A percentile compares a stretch with the other conserved stretches of the same genome.
phyloP scores from a whole-genome alignment of 768 basidiomycete species.

The Kwoniella sp. region DNA sequence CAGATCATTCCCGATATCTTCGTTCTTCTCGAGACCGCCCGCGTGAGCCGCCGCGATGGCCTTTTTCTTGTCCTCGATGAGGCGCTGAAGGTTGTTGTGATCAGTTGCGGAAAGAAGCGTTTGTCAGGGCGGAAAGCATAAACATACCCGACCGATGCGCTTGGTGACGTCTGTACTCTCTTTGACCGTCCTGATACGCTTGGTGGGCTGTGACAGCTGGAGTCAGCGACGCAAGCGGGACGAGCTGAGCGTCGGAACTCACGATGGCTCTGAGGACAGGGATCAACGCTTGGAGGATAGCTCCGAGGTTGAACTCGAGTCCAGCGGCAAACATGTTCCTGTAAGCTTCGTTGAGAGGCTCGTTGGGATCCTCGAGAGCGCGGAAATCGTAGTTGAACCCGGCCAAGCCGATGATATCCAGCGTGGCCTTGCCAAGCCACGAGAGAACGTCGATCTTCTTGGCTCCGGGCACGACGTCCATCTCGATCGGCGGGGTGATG shows the following conservation, averaged over 20 bases:
- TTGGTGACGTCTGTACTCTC: conserved; percentile 56
- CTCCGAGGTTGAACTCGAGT: conserved; percentile 16
- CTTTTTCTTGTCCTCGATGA: conserved; percentile 74
- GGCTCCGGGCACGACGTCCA: conserved; percentile 21
- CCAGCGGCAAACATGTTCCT: conserved; percentile 37
- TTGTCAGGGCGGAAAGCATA: conserved; percentile 54
- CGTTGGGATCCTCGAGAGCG: conserved; percentile 76
- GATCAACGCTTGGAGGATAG: conserved; percentile 52
- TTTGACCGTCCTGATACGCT: conserved; percentile 54
- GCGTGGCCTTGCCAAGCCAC: conserved; percentile 62
- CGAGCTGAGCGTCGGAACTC: conserved; percentile 16
- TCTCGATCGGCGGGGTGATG: conserved; percentile 17
- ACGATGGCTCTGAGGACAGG: conserved; percentile 27
- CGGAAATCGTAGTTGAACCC: conserved; percentile 75
- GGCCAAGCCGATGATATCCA: conserved; percentile 74
- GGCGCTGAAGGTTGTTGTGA: conserved; percentile 51
- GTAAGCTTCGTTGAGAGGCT: conserved; percentile 75
- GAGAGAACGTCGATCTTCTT: conserved; percentile 58
- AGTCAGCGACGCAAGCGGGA: too few relatives aligned
- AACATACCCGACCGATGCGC: conserved; percentile 58
- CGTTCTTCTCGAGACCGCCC: conserved; percentile 52
- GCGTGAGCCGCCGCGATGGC: conserved; percentile 53
- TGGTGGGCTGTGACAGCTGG: conserved; percentile 51
- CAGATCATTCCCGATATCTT: conserved; percentile 66
- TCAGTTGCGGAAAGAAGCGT: too few relatives aligned